Conservation (phyloP, 1,139 yeast species). For the Ogataea hybrid region DNA sequence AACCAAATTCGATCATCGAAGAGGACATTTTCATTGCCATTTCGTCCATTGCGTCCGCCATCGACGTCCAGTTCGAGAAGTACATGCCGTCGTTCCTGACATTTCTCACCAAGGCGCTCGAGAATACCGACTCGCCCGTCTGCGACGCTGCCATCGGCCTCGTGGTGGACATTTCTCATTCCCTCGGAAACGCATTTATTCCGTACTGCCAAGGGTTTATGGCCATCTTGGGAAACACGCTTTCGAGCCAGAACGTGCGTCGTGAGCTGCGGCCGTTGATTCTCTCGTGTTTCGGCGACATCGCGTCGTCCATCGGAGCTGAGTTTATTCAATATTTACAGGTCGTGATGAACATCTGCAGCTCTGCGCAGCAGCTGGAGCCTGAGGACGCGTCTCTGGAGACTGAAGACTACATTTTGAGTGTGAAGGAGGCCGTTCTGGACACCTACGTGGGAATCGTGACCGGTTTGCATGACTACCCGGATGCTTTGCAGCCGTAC, state of each 20-base stretch:
- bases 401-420: slow-evolving; percentile 69
- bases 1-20: slow-evolving; percentile 75
- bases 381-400: slow-evolving; percentile 66
- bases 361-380: slow-evolving; percentile 54
- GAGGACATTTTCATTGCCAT: slow-evolving; percentile 93
- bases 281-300: slow-evolving; percentile 93
- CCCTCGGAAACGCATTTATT: slow-evolving; percentile 69
- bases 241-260: slow-evolving; percentile 64
- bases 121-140: slow-evolving; percentile 79
- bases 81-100: slow-evolving; percentile 86
- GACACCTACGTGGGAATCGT: slow-evolving; percentile 96
- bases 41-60: slow-evolving; percentile 82
- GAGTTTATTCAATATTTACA: slow-evolving; percentile 72
- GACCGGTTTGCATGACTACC: slow-evolving; percentile 73
- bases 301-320: slow-evolving; percentile 83
- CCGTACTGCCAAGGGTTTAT: slow-evolving; percentile 80
- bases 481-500: slow-evolving; percentile 65
- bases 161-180: slow-evolving; percentile 95
- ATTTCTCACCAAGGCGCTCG: slow-evolving; percentile 70
- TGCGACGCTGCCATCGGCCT: slow-evolving; percentile 90
- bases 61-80: slow-evolving; percentile 65
- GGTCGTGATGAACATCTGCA: slow-evolving; percentile 72
- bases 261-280: slow-evolving; percentile 85
- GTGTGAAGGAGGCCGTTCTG: slow-evolving; percentile 79
- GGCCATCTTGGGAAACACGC: slow-evolving; percentile 72